Conservation (phyloP, 73 alveolate species). For the Tetrahymena elliotti region DNA sequence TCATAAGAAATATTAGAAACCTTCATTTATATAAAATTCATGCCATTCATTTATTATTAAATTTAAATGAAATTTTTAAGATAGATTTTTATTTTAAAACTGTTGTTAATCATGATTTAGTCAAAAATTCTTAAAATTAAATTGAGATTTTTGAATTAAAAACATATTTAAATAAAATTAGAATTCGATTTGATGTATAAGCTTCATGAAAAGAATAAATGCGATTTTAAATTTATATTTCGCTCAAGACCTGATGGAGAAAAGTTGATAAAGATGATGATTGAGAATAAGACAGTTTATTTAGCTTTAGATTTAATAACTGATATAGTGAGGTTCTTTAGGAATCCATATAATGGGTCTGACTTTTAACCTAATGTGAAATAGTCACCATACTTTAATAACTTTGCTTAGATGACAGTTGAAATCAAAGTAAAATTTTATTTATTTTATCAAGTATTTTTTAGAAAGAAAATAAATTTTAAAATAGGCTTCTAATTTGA, state of each 20-base stretch:
- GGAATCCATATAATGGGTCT: slow-evolving; percentile 35
- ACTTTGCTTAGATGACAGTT: slow-evolving; percentile 32
- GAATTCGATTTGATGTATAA: neutral
- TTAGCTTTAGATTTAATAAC: slow-evolving; percentile 11
- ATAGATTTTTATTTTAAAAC: too few relatives aligned
- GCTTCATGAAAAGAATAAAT: neutral
- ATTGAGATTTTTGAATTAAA: too few relatives aligned
- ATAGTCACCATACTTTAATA: slow-evolving; percentile 14
- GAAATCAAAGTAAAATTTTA: neutral
- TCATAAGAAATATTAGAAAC: too few relatives aligned
- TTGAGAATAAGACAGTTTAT: slow-evolving; percentile 22
- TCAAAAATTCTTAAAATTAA: too few relatives aligned
- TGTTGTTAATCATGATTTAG: too few relatives aligned
- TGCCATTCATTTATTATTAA: too few relatives aligned
- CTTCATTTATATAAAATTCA: too few relatives aligned
- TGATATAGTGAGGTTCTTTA: slow-evolving; percentile 21
- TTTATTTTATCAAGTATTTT: neutral
- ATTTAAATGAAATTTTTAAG: too few relatives aligned
- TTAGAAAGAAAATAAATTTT: neutral
- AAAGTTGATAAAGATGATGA: slow-evolving; percentile 21
- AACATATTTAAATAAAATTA: neutral
- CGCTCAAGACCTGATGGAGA: slow-evolving; percentile 42
- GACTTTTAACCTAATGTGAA: slow-evolving; percentile 6
- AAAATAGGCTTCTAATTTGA: neutral
- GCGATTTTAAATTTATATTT: slow-evolving; percentile 12